phyloP scores from a whole-genome alignment of 192 early-diverging fungal species.

The Gonapodya sp. region DNA sequence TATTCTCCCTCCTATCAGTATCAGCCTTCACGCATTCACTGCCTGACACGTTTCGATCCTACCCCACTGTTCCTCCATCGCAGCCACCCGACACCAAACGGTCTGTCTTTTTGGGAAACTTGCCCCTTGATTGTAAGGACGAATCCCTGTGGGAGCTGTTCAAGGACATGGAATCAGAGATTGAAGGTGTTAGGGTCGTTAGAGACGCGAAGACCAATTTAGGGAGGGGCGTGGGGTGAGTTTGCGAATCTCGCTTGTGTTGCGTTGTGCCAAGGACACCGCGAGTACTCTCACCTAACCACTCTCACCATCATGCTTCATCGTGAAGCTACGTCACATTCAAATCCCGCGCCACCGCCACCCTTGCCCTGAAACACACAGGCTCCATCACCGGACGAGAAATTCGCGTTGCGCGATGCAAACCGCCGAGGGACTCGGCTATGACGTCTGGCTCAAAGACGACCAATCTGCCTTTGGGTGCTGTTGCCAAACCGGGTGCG shows the following conservation, averaged over 20 bases:
- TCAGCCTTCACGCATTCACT: not conserved
- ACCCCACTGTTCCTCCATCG: not conserved
- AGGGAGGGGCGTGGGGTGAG: not conserved
- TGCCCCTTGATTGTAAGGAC: conserved; percentile 41
- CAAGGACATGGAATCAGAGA: conserved; percentile 29
- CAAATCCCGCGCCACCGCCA: not conserved
- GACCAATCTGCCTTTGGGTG: too few species aligned
- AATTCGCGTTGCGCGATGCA: not conserved
- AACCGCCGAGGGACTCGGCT: not conserved
- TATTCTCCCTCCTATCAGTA: not conserved
- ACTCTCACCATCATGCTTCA: not conserved
- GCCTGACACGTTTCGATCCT: not conserved
- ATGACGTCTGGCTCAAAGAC: too few species aligned
- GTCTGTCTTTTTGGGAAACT: conserved; percentile 46
- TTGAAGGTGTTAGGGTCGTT: conserved; percentile 26
- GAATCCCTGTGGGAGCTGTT: conserved; percentile 35
- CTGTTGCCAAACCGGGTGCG: not conserved
- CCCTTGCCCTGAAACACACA: not conserved
- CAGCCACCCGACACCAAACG: conserved; percentile 60
- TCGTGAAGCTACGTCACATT: not conserved
- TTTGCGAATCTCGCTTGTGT: not conserved
- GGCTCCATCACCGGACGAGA: not conserved
- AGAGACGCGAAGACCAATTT: not conserved
- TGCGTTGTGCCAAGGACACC: not conserved
- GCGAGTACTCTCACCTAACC: not conserved